Percentiles rank a stretch among this genome's conserved stretches.
These are phyloP conservation scores for Mitragyna speciosa DNA, from an alignment of 257 asterid species.

Conservation along the genomic window DNA sequence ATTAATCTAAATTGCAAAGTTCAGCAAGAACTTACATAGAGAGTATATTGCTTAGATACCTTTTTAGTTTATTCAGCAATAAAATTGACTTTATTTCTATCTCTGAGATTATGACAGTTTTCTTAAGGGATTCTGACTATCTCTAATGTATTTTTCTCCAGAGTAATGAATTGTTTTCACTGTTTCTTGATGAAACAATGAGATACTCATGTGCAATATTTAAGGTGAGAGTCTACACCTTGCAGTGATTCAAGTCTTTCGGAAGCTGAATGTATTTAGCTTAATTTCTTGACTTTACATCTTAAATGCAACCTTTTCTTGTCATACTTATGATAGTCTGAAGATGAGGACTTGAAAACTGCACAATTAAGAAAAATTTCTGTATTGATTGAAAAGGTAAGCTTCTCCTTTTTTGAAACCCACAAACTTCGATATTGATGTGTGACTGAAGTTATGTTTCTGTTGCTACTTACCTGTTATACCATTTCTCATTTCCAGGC, in stretches of 20 bases:
- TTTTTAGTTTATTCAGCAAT: not conserved
- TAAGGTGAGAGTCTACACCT: conserved; percentile 46
- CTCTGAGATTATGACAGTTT: not conserved
- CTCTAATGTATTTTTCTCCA: conserved; percentile 22
- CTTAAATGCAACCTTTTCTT: not conserved
- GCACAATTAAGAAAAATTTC: conserved; percentile 78
- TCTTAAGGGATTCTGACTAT: not conserved
- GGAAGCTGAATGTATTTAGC: not conserved
- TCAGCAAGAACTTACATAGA: not conserved
- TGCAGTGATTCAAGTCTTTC: not conserved
- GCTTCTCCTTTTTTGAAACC: not conserved
- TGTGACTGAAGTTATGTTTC: not conserved
- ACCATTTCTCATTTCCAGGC: conserved; percentile 43
- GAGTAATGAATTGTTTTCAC: conserved; percentile 80
- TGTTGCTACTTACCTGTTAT: conserved; percentile 8
- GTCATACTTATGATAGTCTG: conserved; percentile 37
- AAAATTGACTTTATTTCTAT: not conserved
- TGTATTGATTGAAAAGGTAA: conserved; percentile 75
- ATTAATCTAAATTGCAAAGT: not conserved
- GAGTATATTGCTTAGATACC: not conserved
- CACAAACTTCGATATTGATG: not conserved
- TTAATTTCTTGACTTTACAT: not conserved
- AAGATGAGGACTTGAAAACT: conserved; percentile 72
- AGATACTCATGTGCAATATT: conserved; percentile 82
- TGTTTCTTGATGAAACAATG: conserved; percentile 78